phyloP scores from a whole-genome alignment of 176 grass and related monocot species.

The Zizania latifolia region DNA sequence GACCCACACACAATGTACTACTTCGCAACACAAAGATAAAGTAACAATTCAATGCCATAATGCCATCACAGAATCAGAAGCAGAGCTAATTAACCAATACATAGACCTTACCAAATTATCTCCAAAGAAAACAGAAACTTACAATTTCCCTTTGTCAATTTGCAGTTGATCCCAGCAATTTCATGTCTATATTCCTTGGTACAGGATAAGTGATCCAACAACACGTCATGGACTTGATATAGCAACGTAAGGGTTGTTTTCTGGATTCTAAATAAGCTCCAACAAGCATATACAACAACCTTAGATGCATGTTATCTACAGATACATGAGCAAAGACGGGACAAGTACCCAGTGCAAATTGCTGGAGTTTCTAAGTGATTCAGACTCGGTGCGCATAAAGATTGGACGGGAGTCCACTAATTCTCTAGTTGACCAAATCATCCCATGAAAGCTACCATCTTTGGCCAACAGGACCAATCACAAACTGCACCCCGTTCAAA shows the following conservation, averaged over 20 bases:
- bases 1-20: background rate
- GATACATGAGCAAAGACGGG: background rate
- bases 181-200: background rate
- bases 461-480: background rate
- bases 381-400: background rate
- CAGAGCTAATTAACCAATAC: too few relatives aligned
- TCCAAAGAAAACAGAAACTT: background rate
- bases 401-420: background rate
- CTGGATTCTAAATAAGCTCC: too few relatives aligned
- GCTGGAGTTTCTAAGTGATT: background rate
- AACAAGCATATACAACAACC: too few relatives aligned
- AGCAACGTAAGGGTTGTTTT: too few relatives aligned
- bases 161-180: background rate
- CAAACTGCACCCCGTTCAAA: background rate
- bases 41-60: background rate
- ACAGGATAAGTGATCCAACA: background rate
- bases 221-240: background rate
- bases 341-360: background rate
- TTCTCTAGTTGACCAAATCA: background rate
- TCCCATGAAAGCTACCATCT: background rate
- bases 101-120: too few relatives aligned
- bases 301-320: too few relatives aligned
- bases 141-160: background rate
- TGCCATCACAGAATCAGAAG: too few relatives aligned
- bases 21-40: background rate